phyloP scores from a whole-genome alignment of 192 early-diverging fungal species.

The Pilaira anomala region DNA sequence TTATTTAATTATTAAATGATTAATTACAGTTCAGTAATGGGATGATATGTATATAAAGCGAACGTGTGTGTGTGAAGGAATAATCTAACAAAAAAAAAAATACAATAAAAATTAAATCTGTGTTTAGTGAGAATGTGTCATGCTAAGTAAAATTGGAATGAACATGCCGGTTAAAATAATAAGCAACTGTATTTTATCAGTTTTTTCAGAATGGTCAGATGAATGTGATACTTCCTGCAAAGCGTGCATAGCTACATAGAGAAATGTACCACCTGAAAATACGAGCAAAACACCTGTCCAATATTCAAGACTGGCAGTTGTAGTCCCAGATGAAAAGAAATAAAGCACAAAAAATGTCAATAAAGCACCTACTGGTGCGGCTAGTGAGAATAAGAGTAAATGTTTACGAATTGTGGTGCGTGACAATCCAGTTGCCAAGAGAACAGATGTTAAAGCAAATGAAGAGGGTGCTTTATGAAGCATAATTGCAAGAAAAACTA shows the following conservation, averaged over 20 bases:
- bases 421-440: slow-evolving; percentile 72
- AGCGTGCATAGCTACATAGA: slow-evolving; percentile 87
- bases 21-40: neutral
- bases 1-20: neutral
- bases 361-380: slow-evolving; percentile 84
- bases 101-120: too few relatives aligned
- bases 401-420: slow-evolving; percentile 66
- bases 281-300: slow-evolving; percentile 82
- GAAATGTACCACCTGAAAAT: slow-evolving; percentile 85
- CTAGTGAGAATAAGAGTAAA: slow-evolving; percentile 75
- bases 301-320: slow-evolving; percentile 43
- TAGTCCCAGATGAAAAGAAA: slow-evolving; percentile 6
- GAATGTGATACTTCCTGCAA: slow-evolving; percentile 36
- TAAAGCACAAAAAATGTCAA: slow-evolving; percentile 42
- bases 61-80: neutral
- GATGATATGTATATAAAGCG: neutral
- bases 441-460: slow-evolving; percentile 84
- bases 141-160: slow-evolving; percentile 22
- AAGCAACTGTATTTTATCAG: slow-evolving; percentile 4
- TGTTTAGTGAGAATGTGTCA: slow-evolving; percentile 27
- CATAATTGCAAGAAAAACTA: slow-evolving; percentile 94
- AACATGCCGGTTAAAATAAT: slow-evolving; percentile 31
- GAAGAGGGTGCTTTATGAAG: slow-evolving; percentile 95
- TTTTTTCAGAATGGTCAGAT: neutral
- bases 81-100: too few relatives aligned